Base-by-base conservation (phyloP, 2,329 filamentous ascomycete genomes). In the Alternaria triticimaculans region DNA sequence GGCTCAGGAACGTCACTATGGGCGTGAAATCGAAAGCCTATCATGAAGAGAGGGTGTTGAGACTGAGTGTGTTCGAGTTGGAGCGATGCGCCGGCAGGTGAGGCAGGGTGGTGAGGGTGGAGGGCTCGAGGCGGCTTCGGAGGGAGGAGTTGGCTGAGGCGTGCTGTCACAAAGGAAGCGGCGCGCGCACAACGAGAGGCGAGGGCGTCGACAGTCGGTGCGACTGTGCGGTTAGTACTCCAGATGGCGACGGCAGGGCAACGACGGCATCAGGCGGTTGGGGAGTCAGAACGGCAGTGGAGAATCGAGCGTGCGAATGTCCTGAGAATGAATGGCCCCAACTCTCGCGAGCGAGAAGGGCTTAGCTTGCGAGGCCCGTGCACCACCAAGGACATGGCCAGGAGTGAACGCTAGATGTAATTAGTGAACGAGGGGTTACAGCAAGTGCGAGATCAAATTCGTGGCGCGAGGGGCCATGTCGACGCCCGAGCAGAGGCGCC, bases 61-160 rank as follows among this genome's bases (percentile, higher is more conserved):
- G 62, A 56, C 26, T 56, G 65, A 21, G 48, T 58, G 53, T 55
- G 65, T 71, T n/a, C 55, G 65, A 54, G 58, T 64, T 48, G 60
- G 59, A 62, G 72, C 66, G 69, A 64, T 67, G 75, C 76, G 77
- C 75, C 50, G 63, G 64, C 41, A 57, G 68, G 60, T 65, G 57
- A 64, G 68, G 64, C 59, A 66, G 41, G 48, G 58, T 55, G 70
- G 65, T 67, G 66, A 68, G 68, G 64, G 63, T 60, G 70, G 69
- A 64, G 63, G 61, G 59, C 61, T 62, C 66, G 65, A 70, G 70
- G 73, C 65, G 72, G 74, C 63, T 70, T 67, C 49, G 61, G 56
- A 60, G 64, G 69, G 68, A 65, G 74, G 63, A 67, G 63, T 59
- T 61, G 67, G 66, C 64, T 56, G 71, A 62, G 61, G 64, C 41